A percentile compares a stretch with the other conserved stretches of the same genome.
Conservation (phyloP, 805 yeast species). For the Teunomyces pallodes region DNA sequence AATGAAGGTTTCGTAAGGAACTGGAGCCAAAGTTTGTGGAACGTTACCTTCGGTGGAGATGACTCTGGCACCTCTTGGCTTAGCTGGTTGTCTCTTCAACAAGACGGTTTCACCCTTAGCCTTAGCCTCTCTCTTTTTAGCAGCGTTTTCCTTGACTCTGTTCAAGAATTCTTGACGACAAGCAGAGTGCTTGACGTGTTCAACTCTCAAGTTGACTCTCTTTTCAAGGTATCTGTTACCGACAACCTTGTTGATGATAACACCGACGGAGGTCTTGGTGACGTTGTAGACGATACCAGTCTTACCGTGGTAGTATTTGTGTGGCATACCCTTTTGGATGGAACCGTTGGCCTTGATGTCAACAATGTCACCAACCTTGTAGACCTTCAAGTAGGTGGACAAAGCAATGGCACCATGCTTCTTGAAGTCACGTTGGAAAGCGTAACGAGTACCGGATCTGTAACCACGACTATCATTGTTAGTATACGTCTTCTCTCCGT, state of each 20-base stretch:
- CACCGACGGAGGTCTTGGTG: conserved; percentile 98
- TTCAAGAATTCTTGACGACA: conserved; percentile 98
- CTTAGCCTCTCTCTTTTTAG: conserved; percentile 90
- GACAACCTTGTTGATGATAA: conserved; percentile 95
- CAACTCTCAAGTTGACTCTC: conserved; percentile 97
- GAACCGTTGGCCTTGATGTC: conserved; percentile 99
- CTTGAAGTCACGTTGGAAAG: conserved; percentile 99
- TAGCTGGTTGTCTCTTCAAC: conserved; percentile 98
- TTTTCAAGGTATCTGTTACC: conserved; percentile 99
- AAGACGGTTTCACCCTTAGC: conserved; percentile 84
- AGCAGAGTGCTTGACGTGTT: conserved; percentile 99
- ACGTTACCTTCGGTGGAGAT: conserved; percentile 77
- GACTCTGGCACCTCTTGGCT: conserved; percentile 91
- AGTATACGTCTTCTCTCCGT: not conserved
- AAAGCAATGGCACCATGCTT: conserved; percentile 91
- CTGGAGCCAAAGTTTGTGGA: conserved; percentile 98
- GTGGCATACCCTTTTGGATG: conserved; percentile 99
- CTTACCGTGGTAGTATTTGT: conserved; percentile 99
- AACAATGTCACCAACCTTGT: conserved; percentile 99
- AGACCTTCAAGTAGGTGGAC: conserved; percentile 95
- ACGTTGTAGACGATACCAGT: conserved; percentile 99
- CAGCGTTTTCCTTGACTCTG: conserved; percentile 98
- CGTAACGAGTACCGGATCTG: conserved; percentile 99
- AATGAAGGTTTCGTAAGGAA: conserved; percentile 99
- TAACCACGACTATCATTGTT: conserved; percentile 71